Percentiles rank a stretch among this genome's conserved stretches.
phyloP scores from a whole-genome alignment of 352 stramenopile species.

The Phytophthora pini region DNA sequence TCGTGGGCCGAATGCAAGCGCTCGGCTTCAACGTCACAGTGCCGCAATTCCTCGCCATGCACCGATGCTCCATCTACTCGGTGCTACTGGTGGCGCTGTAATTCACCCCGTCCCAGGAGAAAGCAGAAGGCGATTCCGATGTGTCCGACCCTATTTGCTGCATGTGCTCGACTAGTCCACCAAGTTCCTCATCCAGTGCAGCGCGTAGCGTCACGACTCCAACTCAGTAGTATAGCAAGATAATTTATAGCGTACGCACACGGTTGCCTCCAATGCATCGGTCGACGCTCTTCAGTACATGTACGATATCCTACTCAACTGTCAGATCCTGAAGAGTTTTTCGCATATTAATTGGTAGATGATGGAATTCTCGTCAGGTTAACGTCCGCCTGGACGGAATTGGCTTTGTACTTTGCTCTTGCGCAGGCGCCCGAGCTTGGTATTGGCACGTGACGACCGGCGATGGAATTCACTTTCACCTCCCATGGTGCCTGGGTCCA shows the following conservation, averaged over 20 bases:
- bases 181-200: conserved; percentile 3
- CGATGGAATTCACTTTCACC: conserved; percentile 77
- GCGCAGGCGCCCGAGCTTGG: conserved; percentile 47
- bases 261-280: conserved; percentile 16
- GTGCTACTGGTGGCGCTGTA: conserved; percentile 68
- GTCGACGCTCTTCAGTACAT: conserved; percentile 21
- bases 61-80: conserved; percentile 77
- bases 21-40: conserved; percentile 71
- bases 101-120: not conserved
- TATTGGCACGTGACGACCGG: conserved; percentile 59
- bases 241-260: conserved; percentile 44
- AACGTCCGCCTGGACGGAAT: conserved; percentile 46
- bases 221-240: conserved; percentile 30
- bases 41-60: conserved; percentile 66
- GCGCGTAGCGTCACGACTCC: conserved; percentile 15
- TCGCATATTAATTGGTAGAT: conserved; percentile 8
- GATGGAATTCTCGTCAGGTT: conserved; percentile 2
- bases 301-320: conserved; percentile 27
- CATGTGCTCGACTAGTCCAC: conserved; percentile 8
- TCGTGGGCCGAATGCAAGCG: conserved; percentile 69
- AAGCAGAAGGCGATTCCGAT: no score
- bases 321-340: conserved; percentile 1
- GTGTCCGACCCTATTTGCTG: conserved; percentile 4
- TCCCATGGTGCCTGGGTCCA: conserved; percentile 78
- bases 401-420: conserved; percentile 54